Conservation (phyloP, 2,329 filamentous ascomycete species). For the Xylaria sp. region DNA sequence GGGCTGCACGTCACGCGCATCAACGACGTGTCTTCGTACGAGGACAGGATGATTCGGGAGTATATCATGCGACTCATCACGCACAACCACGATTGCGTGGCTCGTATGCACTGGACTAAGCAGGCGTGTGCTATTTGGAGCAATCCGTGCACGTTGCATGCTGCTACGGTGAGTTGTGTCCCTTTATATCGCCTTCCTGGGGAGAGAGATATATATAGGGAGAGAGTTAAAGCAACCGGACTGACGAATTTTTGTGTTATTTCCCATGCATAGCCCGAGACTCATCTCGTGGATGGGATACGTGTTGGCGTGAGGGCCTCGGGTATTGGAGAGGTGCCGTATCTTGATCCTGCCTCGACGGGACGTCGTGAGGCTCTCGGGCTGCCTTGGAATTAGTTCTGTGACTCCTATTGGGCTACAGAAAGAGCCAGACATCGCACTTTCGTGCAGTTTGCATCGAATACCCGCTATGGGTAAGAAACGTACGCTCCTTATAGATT, state of each 20-base stretch:
- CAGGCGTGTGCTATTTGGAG: conserved; percentile 56
- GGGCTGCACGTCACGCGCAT: conserved; percentile 53
- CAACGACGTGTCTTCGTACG: conserved; percentile 51
- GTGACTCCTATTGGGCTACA: too few relatives aligned
- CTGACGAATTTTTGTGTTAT: conserved; percentile 8
- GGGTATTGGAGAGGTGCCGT: conserved; percentile 54
- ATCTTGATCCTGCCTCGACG: conserved; percentile 51
- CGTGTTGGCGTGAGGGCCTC: conserved; percentile 52
- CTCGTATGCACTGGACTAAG: conserved; percentile 54
- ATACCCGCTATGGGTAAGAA: not conserved
- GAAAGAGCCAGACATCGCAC: not conserved
- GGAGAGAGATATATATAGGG: not conserved
- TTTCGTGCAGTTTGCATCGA: not conserved
- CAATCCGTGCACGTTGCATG: conserved; percentile 49
- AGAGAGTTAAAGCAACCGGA: not conserved
- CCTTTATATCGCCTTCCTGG: conserved; percentile 13
- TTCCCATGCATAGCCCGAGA: conserved; percentile 46
- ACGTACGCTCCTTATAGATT: not conserved
- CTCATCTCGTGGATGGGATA: conserved; percentile 48
- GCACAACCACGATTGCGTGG: conserved; percentile 55
- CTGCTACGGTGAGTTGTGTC: conserved; percentile 47
- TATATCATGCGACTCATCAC: conserved; percentile 53
- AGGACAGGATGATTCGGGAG: conserved; percentile 52
- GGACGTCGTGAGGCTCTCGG: conserved; percentile 47
- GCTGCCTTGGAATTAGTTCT: conserved; percentile 33